phyloP scores from a whole-genome alignment of 1,284 basidiomycete species.

The Ustilago cynodontis region DNA sequence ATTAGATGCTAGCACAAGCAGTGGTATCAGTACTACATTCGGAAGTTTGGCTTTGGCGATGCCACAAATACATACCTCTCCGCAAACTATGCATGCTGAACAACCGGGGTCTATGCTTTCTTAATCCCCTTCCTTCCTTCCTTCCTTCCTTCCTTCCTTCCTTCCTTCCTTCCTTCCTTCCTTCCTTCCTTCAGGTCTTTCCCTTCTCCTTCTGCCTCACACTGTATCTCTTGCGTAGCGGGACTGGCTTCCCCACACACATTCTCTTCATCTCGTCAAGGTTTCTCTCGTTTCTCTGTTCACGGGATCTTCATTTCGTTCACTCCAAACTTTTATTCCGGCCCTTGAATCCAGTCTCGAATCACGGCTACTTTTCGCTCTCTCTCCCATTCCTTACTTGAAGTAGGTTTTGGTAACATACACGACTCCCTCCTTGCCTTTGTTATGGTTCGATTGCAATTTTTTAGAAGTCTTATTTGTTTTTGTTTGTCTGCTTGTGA shows the following conservation, averaged over 20 bases:
- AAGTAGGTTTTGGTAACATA: slow-evolving; percentile 4
- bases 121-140: neutral
- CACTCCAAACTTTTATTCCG: neutral
- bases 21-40: slow-evolving; percentile 4
- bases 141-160: neutral
- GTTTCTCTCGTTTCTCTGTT: slow-evolving; percentile 6
- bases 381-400: neutral
- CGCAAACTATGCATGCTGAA: neutral
- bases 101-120: neutral
- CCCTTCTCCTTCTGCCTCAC: no score
- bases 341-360: neutral
- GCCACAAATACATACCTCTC: slow-evolving; percentile 5
- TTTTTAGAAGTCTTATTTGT: neutral
- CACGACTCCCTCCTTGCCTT: neutral
- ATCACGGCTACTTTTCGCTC: neutral
- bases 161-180: no score
- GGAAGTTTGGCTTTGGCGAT: slow-evolving; percentile 12
- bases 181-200: no score
- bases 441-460: neutral
- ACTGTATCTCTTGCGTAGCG: slow-evolving; percentile 3
- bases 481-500: no score
- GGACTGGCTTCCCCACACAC: neutral
- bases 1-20: slow-evolving; percentile 13
- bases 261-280: neutral
- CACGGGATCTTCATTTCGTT: slow-evolving; percentile 10